Base-by-base conservation (phyloP, 768 basidiomycete genomes). In the Phanerodontia chrysosporium region DNA sequence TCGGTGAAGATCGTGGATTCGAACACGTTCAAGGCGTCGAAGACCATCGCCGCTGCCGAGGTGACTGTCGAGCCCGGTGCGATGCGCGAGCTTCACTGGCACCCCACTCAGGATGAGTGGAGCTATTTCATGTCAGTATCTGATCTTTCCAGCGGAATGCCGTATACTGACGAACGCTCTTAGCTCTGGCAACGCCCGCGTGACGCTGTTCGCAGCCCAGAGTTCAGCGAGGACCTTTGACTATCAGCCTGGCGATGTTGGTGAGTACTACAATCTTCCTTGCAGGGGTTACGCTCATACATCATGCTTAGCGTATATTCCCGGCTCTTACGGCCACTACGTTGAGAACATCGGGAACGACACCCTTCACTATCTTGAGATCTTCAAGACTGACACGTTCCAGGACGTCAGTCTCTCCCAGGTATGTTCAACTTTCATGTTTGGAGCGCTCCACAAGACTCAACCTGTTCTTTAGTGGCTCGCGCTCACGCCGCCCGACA, bases 71-170 rank as follows among this genome's bases (percentile, higher is more conserved):
- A 61, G 35, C 60, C 60, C 14, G 60, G 60, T 30, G 60, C 60
- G 13, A 57, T 61, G 55, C 57, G 52, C 29, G 61, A 58, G 30
- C 53, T 55, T 12, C 57, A 85, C 81, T 87, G 86, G 86, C 86
- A 87, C 64, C 85, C 86, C 3, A 85, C 80, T 14, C 73, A 82
- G 67, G 80, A 82, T 55, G 84, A 85, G 69, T 86, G 84, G 84
- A 76, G 72, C 54, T 83, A 77, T 67, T 83, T 78, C 78, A 56
- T 85, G 83, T 83, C 61, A 35, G 81, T 71, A n/a, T 18, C n/a
- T n/a, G n/a, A n/a, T n/a, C n/a, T n/a, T n/a, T n/a, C n/a, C n/a
- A 8, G 27, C 12, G 49, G 59, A 24, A 36, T 51, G 51, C 49
- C 14, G 49, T 24, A 7, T 12, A 27, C 32, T 35, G n/a, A 32